These are phyloP conservation scores for Solanum rostratum DNA, from an alignment of 257 asterid species.

Conservation along the genomic window DNA sequence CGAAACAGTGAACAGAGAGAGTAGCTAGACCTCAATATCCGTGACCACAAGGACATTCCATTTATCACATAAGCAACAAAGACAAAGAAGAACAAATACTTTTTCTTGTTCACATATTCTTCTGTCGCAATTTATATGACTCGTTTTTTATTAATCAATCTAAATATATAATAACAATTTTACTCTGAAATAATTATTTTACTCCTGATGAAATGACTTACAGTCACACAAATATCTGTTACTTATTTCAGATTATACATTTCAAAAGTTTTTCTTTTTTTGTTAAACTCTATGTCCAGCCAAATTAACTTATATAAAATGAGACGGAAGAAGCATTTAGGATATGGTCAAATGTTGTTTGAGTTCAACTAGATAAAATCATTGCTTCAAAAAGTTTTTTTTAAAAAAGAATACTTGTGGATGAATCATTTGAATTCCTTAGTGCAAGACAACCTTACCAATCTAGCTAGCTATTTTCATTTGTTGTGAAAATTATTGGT, in stretches of 20 bases:
- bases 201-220: no score
- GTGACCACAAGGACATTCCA: not conserved
- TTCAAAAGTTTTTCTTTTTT: no score
- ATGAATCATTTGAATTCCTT: not conserved
- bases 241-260: no score
- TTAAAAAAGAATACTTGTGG: not conserved
- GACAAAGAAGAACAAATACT: not conserved
- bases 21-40: no score
- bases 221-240: no score
- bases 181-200: no score
- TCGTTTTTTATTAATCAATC: no score
- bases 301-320: no score
- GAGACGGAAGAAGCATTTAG: not conserved
- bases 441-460: slow-evolving; percentile 19
- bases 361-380: not conserved
- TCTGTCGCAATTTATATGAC: no score
- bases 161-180: no score
- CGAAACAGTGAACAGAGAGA: no score
- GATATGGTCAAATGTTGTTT: not conserved
- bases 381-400: not conserved
- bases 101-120: not conserved
- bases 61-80: not conserved
- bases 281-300: no score
- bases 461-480: not conserved
- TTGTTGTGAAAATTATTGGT: not conserved